phyloP scores from a whole-genome alignment of 768 basidiomycete species.

The Tricholoma bakamatsutake region DNA sequence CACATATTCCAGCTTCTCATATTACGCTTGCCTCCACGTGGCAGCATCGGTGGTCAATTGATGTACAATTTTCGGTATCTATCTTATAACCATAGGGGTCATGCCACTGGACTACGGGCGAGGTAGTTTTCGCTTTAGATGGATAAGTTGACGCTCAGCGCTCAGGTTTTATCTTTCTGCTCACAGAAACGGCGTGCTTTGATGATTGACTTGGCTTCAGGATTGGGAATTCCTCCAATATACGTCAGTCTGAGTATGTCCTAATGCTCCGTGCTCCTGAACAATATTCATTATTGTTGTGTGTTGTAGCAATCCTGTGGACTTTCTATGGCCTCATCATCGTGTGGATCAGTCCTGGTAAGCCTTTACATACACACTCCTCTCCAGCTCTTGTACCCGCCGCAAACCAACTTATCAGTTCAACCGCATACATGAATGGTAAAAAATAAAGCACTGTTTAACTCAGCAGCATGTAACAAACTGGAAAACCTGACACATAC shows the following conservation, averaged over 20 bases:
- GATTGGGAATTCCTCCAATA: constrained; percentile 1
- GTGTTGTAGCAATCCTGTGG: no score
- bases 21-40: background rate
- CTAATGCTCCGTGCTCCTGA: no score
- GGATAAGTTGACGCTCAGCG: background rate
- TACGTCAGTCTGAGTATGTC: background rate
- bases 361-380: no score
- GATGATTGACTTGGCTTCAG: background rate
- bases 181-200: constrained; percentile 5
- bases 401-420: no score
- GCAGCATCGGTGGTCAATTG: background rate
- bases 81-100: background rate
- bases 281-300: no score
- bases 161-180: background rate
- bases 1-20: background rate
- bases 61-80: background rate
- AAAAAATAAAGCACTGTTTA: no score
- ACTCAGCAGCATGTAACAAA: no score
- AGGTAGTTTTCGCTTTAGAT: background rate
- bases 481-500: no score
- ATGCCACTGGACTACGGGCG: background rate
- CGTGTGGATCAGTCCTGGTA: no score
- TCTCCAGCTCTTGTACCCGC: no score
- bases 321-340: no score
- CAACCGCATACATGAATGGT: no score